phyloP scores from a whole-genome alignment of 495 filamentous ascomycete species.

The Aspergillus bridgeri region DNA sequence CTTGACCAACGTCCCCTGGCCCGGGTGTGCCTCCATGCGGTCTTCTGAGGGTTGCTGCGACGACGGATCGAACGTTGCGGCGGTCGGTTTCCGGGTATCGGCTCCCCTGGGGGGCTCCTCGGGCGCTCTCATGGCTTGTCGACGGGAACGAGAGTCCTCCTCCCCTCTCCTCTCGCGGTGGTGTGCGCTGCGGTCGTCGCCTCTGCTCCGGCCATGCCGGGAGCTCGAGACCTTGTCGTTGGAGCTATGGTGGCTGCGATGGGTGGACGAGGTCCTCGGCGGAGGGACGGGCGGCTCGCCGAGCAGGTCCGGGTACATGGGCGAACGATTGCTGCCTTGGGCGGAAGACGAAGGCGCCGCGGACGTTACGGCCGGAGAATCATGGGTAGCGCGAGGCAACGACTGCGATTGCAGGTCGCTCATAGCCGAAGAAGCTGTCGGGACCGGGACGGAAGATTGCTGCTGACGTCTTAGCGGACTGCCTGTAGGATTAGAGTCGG shows the following conservation, averaged over 20 bases:
- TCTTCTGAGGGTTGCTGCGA: slow-evolving; percentile 20
- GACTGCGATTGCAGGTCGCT: slow-evolving; percentile 37
- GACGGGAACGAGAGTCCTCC: slow-evolving; percentile 28
- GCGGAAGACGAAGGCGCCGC: slow-evolving; percentile 26
- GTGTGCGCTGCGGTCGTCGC: slow-evolving; percentile 30
- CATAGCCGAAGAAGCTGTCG: slow-evolving; percentile 44
- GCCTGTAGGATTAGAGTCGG: slow-evolving; percentile 1
- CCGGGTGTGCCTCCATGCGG: slow-evolving; percentile 24
- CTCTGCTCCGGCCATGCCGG: slow-evolving; percentile 32
- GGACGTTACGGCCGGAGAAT: slow-evolving; percentile 29
- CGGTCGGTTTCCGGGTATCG: slow-evolving; percentile 6
- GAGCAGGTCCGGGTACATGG: slow-evolving; percentile 38
- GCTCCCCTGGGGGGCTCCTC: slow-evolving; percentile 26
- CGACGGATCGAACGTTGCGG: slow-evolving; percentile 12
- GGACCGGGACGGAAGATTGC: slow-evolving; percentile 28
- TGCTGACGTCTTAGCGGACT: slow-evolving; percentile 28
- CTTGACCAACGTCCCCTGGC: slow-evolving; percentile 28
- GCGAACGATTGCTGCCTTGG: slow-evolving; percentile 32
- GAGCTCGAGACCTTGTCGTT: slow-evolving; percentile 35
- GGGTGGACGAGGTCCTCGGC: slow-evolving; percentile 43
- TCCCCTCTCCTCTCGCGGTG: slow-evolving; percentile 34
- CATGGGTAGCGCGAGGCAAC: slow-evolving; percentile 33
- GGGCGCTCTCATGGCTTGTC: slow-evolving; percentile 23
- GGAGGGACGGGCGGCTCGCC: slow-evolving; percentile 41
- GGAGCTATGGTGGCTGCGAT: slow-evolving; percentile 38